phyloP scores from a whole-genome alignment of 2,329 filamentous ascomycete genomes.

The Colletotrichum tabaci region DNA sequence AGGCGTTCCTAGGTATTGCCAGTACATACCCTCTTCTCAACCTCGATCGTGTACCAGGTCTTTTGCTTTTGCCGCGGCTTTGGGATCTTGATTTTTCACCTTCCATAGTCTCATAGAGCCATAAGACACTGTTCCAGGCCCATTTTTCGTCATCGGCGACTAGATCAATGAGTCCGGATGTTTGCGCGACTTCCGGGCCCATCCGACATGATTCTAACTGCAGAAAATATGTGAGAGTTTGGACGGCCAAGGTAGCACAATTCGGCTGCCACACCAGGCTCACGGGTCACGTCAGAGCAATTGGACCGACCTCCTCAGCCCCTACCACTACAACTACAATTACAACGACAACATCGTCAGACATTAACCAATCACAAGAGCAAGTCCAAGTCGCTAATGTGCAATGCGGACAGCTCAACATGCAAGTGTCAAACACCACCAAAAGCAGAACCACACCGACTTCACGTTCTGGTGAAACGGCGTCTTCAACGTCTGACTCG shows the following conservation, averaged over 20 bases:
- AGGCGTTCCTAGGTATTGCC: slow-evolving; percentile 30
- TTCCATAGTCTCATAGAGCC: slow-evolving; percentile 37
- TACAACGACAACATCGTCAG: neutral
- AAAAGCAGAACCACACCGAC: neutral
- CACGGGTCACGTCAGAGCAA: slow-evolving; percentile 20
- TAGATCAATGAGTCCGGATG: neutral
- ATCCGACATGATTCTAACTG: slow-evolving; percentile 12
- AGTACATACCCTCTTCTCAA: slow-evolving; percentile 41
- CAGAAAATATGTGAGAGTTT: slow-evolving; percentile 8
- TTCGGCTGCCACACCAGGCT: slow-evolving; percentile 11
- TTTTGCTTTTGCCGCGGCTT: slow-evolving; percentile 6
- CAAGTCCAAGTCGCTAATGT: neutral
- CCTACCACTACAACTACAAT: too few relatives aligned
- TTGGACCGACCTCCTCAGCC: slow-evolving; percentile 9
- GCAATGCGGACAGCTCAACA: neutral
- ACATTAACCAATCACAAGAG: neutral
- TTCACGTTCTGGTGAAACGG: slow-evolving; percentile 9
- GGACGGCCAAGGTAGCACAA: slow-evolving; percentile 5
- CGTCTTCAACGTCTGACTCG: slow-evolving; percentile 6
- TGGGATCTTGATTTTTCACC: slow-evolving; percentile 4
- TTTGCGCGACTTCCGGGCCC: neutral
- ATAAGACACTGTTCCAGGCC: slow-evolving; percentile 32
- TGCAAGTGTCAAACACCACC: neutral
- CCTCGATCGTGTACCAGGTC: slow-evolving; percentile 23
- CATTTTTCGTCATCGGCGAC: slow-evolving; percentile 5